phyloP scores from a whole-genome alignment of 192 early-diverging fungal genomes.

The Chytriomyces confervae region DNA sequence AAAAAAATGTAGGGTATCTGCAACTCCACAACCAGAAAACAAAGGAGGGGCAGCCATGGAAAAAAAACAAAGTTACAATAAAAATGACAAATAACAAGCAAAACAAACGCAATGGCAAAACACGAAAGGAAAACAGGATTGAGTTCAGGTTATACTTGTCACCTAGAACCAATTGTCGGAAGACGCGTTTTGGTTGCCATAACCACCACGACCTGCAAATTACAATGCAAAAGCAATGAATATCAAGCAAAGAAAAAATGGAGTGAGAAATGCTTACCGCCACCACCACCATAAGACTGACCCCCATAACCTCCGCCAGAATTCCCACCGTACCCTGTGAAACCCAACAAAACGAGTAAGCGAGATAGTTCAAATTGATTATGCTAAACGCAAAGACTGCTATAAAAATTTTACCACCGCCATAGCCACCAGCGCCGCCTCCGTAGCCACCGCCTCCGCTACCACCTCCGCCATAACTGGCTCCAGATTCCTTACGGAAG shows the following conservation, averaged over 20 bases:
- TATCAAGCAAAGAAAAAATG: neutral
- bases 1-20: neutral
- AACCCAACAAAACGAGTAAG: neutral
- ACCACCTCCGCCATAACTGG: constrained; percentile 21
- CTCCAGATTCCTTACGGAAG: constrained; percentile 36
- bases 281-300: constrained; percentile 32
- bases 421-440: constrained; percentile 31
- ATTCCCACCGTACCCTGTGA: constrained; percentile 37
- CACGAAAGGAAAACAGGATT: neutral
- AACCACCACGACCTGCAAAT: constrained; percentile 20
- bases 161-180: constrained; percentile 41
- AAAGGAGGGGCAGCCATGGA: neutral
- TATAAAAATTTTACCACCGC: constrained; percentile 27
- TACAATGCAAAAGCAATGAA: neutral
- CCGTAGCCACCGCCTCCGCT: constrained; percentile 36
- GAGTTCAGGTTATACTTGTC: neutral
- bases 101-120: constrained; percentile 1
- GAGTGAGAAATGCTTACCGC: constrained; percentile 12
- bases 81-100: neutral
- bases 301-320: constrained; percentile 24
- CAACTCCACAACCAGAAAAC: neutral
- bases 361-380: neutral
- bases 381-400: neutral
- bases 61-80: constrained; percentile 7
- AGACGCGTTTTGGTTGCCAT: constrained; percentile 18